Conservation (phyloP, 768 basidiomycete genomes). For the Termitomyces eurrhizus region DNA sequence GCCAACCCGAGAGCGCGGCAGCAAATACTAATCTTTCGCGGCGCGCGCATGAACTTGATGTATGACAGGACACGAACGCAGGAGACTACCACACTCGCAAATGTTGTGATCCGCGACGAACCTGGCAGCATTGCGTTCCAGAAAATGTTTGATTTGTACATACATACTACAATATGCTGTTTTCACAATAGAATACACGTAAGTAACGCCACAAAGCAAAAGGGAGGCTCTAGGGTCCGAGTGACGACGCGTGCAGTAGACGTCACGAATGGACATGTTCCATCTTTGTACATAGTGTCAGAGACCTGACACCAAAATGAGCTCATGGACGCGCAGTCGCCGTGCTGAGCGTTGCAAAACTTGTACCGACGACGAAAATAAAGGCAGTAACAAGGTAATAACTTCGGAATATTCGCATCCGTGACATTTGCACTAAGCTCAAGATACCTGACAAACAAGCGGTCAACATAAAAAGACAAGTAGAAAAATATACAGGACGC, state of each 20-base stretch:
- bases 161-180: no score
- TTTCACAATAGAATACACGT: no score
- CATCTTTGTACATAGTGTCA: constrained; percentile 70
- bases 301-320: constrained; percentile 49
- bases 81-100: constrained; percentile 68
- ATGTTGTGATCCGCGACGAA: no score
- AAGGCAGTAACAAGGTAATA: constrained; percentile 81
- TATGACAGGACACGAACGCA: constrained; percentile 68
- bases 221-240: no score
- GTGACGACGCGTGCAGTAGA: constrained; percentile 56
- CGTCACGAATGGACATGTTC: constrained; percentile 64
- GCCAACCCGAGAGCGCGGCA: constrained; percentile 65
- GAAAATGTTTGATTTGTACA: no score
- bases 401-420: constrained; percentile 52
- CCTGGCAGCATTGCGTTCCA: no score
- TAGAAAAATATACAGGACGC: constrained; percentile 35
- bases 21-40: constrained; percentile 68
- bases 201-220: constrained; percentile 73
- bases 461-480: background rate
- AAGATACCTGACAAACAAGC: constrained; percentile 51
- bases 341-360: constrained; percentile 74
- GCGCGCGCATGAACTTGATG: constrained; percentile 52
- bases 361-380: constrained; percentile 77
- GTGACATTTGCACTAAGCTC: constrained; percentile 77
- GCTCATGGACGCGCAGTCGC: constrained; percentile 39